Base-by-base conservation (phyloP, 1,284 basidiomycete species). In the Melampsora larici-populina region DNA sequence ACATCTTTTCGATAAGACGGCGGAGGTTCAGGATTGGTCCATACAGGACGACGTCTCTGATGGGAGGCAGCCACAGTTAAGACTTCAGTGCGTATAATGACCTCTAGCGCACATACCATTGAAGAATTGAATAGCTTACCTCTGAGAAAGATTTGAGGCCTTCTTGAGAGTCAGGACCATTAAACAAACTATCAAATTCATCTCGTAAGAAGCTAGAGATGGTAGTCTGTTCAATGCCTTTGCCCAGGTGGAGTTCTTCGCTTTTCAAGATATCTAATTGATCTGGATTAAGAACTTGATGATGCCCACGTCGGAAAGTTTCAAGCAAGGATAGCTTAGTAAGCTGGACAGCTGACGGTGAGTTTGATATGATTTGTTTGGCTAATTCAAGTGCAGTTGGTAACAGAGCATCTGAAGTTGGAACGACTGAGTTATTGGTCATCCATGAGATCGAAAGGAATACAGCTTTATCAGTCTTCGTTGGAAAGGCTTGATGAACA, bases 301-400 rank as follows among this genome's bases (percentile, higher is more conserved):
- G 40, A 46, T 36, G 65, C 40, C 36, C 58, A 29, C 43, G 68
- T 5, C 43, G 80, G 29, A 81, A 77, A 4, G 81, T 80, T 49
- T 80, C 74, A 31, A 81, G 66, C 11, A 81, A 70, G 18, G 79
- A 79, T n/a, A 87, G 86, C 83, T 94, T 94, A 11, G 91, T 91
- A 68, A 89, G 87, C 80, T 90, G 89, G 0, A 94, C 89, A 0
- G 92, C 87, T 82, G 94, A 92, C 0, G 93, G 92, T 3, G 91
- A 92, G 81, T 91, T 91, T 24, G 83, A 82, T 21, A 85, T 85
- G 79, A 94, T 89, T 76, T 88, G 85, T 60, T 86, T 83, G 0
- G 92, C 92, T 72, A 89, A 84, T 4, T 86, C 85, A 43, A 94
- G 83, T 0, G 92, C 92, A 15, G 88, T 87, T 9, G 87, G 80